Evolutionary conservation across 345 rosid genomes (phyloP), one percentile per base, ranked within the genome.

Genomic region (Arabidopsis suecica): DNA sequence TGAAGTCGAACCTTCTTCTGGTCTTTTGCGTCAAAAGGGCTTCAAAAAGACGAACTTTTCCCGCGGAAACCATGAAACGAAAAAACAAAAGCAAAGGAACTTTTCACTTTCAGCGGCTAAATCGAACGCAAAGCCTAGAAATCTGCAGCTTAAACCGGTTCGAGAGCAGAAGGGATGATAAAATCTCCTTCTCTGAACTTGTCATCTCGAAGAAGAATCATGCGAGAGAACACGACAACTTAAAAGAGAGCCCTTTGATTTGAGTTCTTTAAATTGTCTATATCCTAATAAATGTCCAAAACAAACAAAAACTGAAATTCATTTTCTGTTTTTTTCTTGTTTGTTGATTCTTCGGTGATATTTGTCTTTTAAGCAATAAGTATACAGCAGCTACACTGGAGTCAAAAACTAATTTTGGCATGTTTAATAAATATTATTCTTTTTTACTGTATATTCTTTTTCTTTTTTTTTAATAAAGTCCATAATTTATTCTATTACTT

Each of bases 201-300:
- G 67, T 71, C 71, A 77, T 54, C 28, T 55, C 36, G 32, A 28
- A 14, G 66, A 65, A 51, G 73, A 53, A 68, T 42, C 63, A 71
- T 13, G 3, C 32, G n/a, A 53, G 55, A 48, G 68, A 65, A 77
- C 9, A 77, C 55, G 68, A 77, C 76, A 57, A 50, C 77, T 71
- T 58, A 58, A 65, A 69, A 36, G 74, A 61, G 68, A 59, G 65
- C 38, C 44, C 44, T 47, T 77, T 56, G 54, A 56, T 32, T 23
- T 13, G 13, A 60, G 1, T 64, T 63, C 20, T 68, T 32, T 18
- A 14, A 5, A 12, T 5, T n/a, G 22, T 3, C 9, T 16, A 48
- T 33, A 18, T 45, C 54, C 28, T 32, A 41, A 50, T 42, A 55
- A 41, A 20, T 41, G 61, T 61, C 14, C 22, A 20, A 20, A 20